These are phyloP conservation scores for Gossypium raimondii DNA, from an alignment of 345 rosid species.

Conservation along the genomic window DNA sequence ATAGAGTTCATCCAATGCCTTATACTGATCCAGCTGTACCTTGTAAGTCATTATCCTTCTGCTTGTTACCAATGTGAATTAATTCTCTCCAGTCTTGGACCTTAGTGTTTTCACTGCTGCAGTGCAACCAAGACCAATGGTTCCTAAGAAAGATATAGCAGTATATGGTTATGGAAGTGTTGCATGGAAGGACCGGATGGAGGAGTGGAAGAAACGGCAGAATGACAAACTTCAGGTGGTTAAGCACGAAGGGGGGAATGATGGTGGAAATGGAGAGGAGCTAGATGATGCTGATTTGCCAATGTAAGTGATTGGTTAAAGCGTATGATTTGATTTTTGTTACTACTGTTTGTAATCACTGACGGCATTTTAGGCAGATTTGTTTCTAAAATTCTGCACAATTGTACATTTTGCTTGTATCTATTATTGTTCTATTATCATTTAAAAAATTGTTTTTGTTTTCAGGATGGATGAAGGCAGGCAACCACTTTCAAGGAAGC, in stretches of 20 bases:
- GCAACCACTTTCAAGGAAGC: conserved; percentile 95
- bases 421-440: background rate
- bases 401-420: background rate
- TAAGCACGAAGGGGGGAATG: conserved; percentile 69
- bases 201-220: conserved; percentile 86
- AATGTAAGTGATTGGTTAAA: conserved; percentile 47
- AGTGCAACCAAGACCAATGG: conserved; percentile 93
- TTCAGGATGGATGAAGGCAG: conserved; percentile 99
- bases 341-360: background rate
- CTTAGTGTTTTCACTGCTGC: conserved; percentile 21
- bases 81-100: background rate
- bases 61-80: background rate
- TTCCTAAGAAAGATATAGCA: conserved; percentile 80
- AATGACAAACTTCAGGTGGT: conserved; percentile 77
- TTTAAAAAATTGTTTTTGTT: conserved; percentile 15
- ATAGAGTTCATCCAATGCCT: conserved; percentile 65
- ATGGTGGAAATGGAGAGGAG: conserved; percentile 58
- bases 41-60: conserved; percentile 40
- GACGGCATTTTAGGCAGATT: background rate
- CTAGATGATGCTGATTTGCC: conserved; percentile 84
- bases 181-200: conserved; percentile 98
- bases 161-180: conserved; percentile 93
- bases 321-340: background rate
- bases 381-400: conserved; percentile 1
- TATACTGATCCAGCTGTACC: conserved; percentile 65